Percentiles rank a stretch among this genome's conserved stretches.
These are phyloP conservation scores for Rhizophagus prolifer DNA, from an alignment of 192 early-diverging fungal species.

Conservation along the genomic window DNA sequence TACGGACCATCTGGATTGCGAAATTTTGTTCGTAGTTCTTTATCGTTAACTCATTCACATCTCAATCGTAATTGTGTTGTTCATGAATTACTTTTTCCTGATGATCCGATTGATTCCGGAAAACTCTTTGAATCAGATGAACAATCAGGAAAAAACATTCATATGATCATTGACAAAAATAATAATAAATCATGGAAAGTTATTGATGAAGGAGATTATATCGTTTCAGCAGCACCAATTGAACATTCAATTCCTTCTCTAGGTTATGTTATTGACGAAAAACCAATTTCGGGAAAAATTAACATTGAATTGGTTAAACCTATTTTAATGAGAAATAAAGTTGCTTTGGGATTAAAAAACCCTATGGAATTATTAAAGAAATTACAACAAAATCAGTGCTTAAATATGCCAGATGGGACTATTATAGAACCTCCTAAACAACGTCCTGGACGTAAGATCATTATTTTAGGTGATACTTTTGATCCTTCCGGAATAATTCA, in stretches of 20 bases:
- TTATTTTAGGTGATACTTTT: slow-evolving; percentile 58
- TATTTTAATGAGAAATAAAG: slow-evolving; percentile 37
- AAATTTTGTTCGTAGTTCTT: slow-evolving; percentile 40
- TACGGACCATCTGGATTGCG: slow-evolving; percentile 51
- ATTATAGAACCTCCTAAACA: background rate
- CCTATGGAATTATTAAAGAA: slow-evolving; percentile 48
- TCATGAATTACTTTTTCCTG: slow-evolving; percentile 43
- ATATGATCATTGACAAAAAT: slow-evolving; percentile 14
- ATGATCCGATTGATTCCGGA: slow-evolving; percentile 25
- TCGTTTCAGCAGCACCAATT: slow-evolving; percentile 45
- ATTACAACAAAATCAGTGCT: slow-evolving; percentile 41
- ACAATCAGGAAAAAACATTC: slow-evolving; percentile 29
- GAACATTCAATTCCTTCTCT: slow-evolving; percentile 53
- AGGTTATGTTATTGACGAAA: slow-evolving; percentile 50
- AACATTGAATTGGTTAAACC: slow-evolving; percentile 42
- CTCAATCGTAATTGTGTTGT: slow-evolving; percentile 41
- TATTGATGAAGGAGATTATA: slow-evolving; percentile 10
- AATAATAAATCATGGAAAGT: slow-evolving; percentile 22
- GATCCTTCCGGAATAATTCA: slow-evolving; percentile 40
- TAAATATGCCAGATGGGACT: slow-evolving; percentile 50
- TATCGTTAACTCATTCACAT: slow-evolving; percentile 38
- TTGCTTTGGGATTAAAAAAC: slow-evolving; percentile 43
- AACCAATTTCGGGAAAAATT: slow-evolving; percentile 40
- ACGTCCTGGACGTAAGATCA: slow-evolving; percentile 42
- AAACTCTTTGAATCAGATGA: slow-evolving; percentile 24